phyloP scores from a whole-genome alignment of 345 rosid genomes.

The Arabis alpina region DNA sequence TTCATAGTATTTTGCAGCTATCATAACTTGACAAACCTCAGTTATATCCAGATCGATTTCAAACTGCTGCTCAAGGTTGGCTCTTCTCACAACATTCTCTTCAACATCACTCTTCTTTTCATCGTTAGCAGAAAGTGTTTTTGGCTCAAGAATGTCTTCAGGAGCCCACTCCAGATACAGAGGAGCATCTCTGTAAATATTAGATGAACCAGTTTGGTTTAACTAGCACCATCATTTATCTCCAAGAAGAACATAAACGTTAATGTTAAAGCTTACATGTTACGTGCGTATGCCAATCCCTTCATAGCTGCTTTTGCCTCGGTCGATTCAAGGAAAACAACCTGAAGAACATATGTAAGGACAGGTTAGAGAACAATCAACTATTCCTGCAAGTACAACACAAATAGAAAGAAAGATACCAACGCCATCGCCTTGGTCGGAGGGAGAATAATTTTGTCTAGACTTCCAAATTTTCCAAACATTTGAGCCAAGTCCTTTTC shows the following conservation, averaged over 20 bases:
- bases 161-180: slow-evolving; percentile 99
- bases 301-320: slow-evolving; percentile 88
- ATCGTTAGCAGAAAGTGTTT: slow-evolving; percentile 41
- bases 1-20: slow-evolving; percentile 9
- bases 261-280: slow-evolving; percentile 62
- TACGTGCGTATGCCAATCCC: slow-evolving; percentile 86
- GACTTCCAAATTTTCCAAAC: slow-evolving; percentile 84
- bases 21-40: slow-evolving; percentile 56
- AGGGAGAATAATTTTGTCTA: slow-evolving; percentile 84
- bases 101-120: slow-evolving; percentile 53
- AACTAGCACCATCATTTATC: neutral
- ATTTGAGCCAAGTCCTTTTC: slow-evolving; percentile 78
- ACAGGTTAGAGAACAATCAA: slow-evolving; percentile 18
- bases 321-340: slow-evolving; percentile 83
- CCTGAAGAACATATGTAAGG: slow-evolving; percentile 52
- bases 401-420: slow-evolving; percentile 49
- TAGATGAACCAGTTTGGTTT: neutral
- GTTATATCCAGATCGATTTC: slow-evolving; percentile 78
- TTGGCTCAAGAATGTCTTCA: slow-evolving; percentile 59
- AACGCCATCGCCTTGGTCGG: slow-evolving; percentile 87
- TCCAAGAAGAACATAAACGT: slow-evolving; percentile 19
- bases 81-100: slow-evolving; percentile 65
- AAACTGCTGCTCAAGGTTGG: slow-evolving; percentile 63
- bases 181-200: slow-evolving; percentile 78
- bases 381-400: neutral